Base-by-base conservation (phyloP, 2,329 filamentous ascomycete species). In the Exophiala viscosa region DNA sequence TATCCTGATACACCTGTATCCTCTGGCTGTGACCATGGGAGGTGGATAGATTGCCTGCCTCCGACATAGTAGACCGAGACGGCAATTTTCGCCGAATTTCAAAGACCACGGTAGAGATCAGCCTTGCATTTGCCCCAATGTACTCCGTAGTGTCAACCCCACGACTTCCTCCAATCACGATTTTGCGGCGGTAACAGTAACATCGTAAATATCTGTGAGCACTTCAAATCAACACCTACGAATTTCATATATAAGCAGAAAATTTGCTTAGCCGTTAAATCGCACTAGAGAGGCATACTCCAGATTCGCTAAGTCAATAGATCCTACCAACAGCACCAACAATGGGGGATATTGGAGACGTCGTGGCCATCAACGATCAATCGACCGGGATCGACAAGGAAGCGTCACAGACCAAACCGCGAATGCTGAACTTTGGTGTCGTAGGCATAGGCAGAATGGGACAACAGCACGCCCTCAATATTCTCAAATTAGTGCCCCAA, bases 371-470 rank as follows among this genome's bases (percentile, higher is more conserved):
- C 5, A 15, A 36, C 34, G 34, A 10, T 5, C 34, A 15, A 1
- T 36, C 34, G 34, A 15, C 34, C 34, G 34, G 14, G 11, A 10
- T 36, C 34, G 34, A 36, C 34, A 36, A 36, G 4, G 14, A 5
- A 10, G 34, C 34, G 34, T 13, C 34, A 15, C 34, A 10, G 11
- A 36, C 2, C 34, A 13, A 36, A 6, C 5, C 3, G 4, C 49
- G 17, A 31, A 33, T 44, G 28, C 36, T 55, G 34, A 52, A 47
- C 13, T 42, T 79, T 57, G 76, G 69, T 48, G 73, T 74, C 45
- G 74, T 73, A 35, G 76, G 77, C 42, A 74, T 79, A 44, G 76
- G 77, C 31, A 74, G 77, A 58, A 80, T 80, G 74, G 76, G 76
- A 39, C 71, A 73, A 52, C 71, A 74, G n/a, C 76, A 79, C 65